phyloP scores from a whole-genome alignment of 208 protist species.

The Polymyxa betae region DNA sequence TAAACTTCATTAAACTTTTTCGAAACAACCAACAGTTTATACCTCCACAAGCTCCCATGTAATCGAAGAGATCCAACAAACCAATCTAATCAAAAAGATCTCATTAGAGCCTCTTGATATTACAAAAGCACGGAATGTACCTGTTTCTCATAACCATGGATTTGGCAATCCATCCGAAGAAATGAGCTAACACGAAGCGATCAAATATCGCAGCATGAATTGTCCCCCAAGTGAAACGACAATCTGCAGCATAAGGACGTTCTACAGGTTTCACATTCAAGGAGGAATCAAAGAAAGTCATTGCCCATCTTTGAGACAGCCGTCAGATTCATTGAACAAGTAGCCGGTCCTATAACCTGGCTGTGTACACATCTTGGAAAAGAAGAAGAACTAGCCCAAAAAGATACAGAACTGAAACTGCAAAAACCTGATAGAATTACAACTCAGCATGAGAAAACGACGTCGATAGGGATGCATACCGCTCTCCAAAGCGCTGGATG shows the following conservation, averaged over 20 bases:
- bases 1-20: not conserved
- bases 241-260: slow-evolving; percentile 12
- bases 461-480: not conserved
- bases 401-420: not conserved
- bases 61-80: slow-evolving; percentile 61
- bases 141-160: slow-evolving; percentile 60
- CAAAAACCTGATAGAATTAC: not conserved
- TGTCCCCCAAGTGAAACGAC: slow-evolving; percentile 50
- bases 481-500: slow-evolving; percentile 3
- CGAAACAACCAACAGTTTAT: not conserved
- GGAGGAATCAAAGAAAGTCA: slow-evolving; percentile 53
- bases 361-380: slow-evolving; percentile 26
- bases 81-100: not conserved
- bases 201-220: slow-evolving; percentile 55
- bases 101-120: not conserved
- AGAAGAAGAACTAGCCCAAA: slow-evolving; percentile 12
- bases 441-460: not conserved
- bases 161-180: slow-evolving; percentile 67
- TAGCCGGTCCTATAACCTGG: not conserved
- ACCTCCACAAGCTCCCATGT: slow-evolving; percentile 65
- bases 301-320: slow-evolving; percentile 7
- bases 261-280: slow-evolving; percentile 22
- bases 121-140: not conserved
- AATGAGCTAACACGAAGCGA: slow-evolving; percentile 66
- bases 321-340: no score